Evolutionary conservation across 495 filamentous ascomycete genomes (phyloP), one percentile per base, ranked within the genome.

Genomic region (Lophium mytilinum): DNA sequence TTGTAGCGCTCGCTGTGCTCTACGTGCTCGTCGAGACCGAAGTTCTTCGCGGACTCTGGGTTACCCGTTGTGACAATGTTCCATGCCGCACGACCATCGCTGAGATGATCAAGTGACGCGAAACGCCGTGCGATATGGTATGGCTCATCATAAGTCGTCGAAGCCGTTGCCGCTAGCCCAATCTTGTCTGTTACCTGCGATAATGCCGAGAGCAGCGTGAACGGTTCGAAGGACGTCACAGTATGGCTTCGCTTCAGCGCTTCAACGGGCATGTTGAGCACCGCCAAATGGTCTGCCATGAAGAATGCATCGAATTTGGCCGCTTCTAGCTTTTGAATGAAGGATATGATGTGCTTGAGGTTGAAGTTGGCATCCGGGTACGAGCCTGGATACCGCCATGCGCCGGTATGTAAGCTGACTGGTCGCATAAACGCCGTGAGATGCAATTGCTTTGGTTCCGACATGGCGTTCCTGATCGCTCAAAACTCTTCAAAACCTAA

Each of bases 221-320:
- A 55, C 9, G 67, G 72, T 15, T 74, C 73, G 49, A 75, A 71
- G 37, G 80, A 83, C 6, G 79, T 81, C 8, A 78, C 73, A 1
- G 79, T 80, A 50, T 81, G 78, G 53, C 77, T 80, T 49, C 79
- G 77, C 57, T 77, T 77, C 36, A 81, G 72, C 12, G 78, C 78
- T 52, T 81, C 78, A 12, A 78, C 61, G 9, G 78, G 78, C 78
- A 82, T 80, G 61, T 82, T 80, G 24, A 80, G 65, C 9, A 81
- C 78, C 12, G 78, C 80, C 0, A 82, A 68, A 57, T 80, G 78
- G 57, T 82, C 80, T 4, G 80, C 80, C 78, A 82, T 81, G 73
- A 82, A 82, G 71, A 82, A 80, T 50, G 78, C 80, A 62, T 82
- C 78, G 67, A 82, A 82, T 56, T 82, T 82, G 58, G 78, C 80